Evolutionary conservation across 225 moss, liverwort and hornwort genomes (phyloP), one percentile per base, ranked within the genome.

Genomic region (Ulota crispa): DNA sequence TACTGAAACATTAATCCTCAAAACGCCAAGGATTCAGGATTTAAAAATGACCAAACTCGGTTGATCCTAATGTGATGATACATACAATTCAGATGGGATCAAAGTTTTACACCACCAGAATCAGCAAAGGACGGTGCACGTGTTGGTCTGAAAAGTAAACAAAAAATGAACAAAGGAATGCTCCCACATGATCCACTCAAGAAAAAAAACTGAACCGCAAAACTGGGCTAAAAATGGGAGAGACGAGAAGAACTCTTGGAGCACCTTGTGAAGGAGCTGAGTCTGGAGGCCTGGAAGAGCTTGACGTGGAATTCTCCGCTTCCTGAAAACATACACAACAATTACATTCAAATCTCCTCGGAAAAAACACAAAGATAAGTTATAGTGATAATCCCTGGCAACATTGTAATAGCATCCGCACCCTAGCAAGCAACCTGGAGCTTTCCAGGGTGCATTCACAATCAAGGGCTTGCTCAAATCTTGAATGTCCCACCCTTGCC

Each of bases 181-280:
- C 32, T 28, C 21, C 34, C 28, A 56, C 5, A 11, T 68, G 56
- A 55, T 18, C 68, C 57, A 59, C 70, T 60, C 24, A 45, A 70
- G 59, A 32, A 50, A 0, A 50, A 5, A 6, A 18, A 50, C 5
- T 16, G 18, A 50, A 50, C 50, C 50, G 50, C 18, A 50, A 21
- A 28, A 18, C 7, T 20, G 3, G 27, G 7, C 26, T 32, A 9
- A 6, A 6, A 32, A 67, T 41, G 59, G 1, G 4, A 77, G 31
- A 54, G 28, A 69, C 41, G 41, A 64, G 76, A 43, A 55, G 55
- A 70, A 54, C 18, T n/a, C 30, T 28, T 61, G 39, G 39, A 39
- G 57, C 63, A 91, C 88, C 87, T 87, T 60, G 78, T 52, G 72
- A 68, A 47, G 64, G 28, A 64, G 75, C 75, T 80, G 72, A 66